A percentile compares a stretch with the other conserved stretches of the same genome.
These are phyloP conservation scores for Mortierella claussenii DNA, from an alignment of 192 early-diverging fungal species.

Conservation along the genomic window DNA sequence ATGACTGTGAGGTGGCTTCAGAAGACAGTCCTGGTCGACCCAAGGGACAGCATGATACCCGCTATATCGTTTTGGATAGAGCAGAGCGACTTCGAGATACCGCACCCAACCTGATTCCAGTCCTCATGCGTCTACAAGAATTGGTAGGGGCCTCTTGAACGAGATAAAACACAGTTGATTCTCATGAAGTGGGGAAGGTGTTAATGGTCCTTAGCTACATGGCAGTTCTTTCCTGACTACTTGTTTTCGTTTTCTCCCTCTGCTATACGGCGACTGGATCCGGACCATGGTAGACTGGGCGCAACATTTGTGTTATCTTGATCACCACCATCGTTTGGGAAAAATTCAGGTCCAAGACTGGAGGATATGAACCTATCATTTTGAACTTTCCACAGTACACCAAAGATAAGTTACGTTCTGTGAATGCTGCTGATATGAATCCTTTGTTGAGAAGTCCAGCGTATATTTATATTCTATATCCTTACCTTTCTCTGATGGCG, in stretches of 20 bases:
- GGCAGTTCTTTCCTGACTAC: too few species aligned
- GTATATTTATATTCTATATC: background rate
- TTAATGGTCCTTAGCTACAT: too few species aligned
- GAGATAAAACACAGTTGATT: too few species aligned
- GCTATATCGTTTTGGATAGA: constrained; percentile 77
- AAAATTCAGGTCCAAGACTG: constrained; percentile 77
- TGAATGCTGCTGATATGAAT: too few species aligned
- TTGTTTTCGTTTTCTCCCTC: too few species aligned
- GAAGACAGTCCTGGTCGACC: background rate
- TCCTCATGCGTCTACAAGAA: constrained; percentile 77
- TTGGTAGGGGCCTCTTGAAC: constrained; percentile 60
- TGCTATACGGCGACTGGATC: too few species aligned
- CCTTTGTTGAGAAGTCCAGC: too few species aligned
- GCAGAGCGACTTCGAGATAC: constrained; percentile 84
- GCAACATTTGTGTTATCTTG: constrained; percentile 76
- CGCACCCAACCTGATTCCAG: constrained; percentile 70
- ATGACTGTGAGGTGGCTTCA: background rate
- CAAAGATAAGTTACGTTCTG: constrained; percentile 45
- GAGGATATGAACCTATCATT: constrained; percentile 68
- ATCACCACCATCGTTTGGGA: constrained; percentile 81
- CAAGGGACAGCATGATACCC: constrained; percentile 16
- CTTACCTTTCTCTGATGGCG: background rate
- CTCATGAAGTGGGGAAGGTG: too few species aligned
- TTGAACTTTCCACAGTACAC: constrained; percentile 84
- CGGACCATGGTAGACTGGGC: constrained; percentile 53